Evolutionary conservation across 345 rosid species (phyloP), one percentile per base, ranked within the genome.

Genomic region (Citrus unshiu): DNA sequence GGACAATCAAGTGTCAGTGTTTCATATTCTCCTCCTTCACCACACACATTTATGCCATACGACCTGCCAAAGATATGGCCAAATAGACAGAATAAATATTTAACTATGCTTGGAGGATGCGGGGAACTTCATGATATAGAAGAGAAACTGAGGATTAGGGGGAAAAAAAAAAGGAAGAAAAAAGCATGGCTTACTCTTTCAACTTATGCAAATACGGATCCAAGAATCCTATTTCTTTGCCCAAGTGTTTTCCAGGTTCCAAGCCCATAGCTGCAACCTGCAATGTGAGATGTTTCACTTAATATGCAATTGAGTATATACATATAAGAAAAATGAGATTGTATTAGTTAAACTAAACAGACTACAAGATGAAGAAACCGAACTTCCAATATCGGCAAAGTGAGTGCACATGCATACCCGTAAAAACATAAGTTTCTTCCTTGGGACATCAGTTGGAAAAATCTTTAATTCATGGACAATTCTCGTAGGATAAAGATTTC

Each of bases 21-120:
- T 83, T 94, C 98, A 72, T 97, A 97, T 86, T 97, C 98, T 69
- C 99, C 98, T 87, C 98, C 99, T 87, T 97, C 99, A 70, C 99
- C 98, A 78, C 98, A 97, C 16, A 97, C 95, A 82, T 97, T 97
- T 68, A 91, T 87, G 74, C 99, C 97, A 85, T 94, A 97, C 80
- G 89, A 77, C 79, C 99, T 97, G 88, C 27, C 78, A 81, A 59
- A 68, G 76, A 21, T 21, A 68, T 73, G 19, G 77, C 9, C 70
- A 65, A 65, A 43, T 63, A 10, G 83, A 67, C 24, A 79, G 14
- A 49, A 25, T 5, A 58, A 73, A 25, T 73, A 32, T 30, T 32
- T 24, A 9, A 43, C 58, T 62, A 51, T 21, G 14, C 77, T 75
- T 79, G 61, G 39, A 34, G 49, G 35, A 43, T 7, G 40, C 0